Base-by-base conservation (phyloP, 2,329 filamentous ascomycete species). In the Parastagonospora nodorum region DNA sequence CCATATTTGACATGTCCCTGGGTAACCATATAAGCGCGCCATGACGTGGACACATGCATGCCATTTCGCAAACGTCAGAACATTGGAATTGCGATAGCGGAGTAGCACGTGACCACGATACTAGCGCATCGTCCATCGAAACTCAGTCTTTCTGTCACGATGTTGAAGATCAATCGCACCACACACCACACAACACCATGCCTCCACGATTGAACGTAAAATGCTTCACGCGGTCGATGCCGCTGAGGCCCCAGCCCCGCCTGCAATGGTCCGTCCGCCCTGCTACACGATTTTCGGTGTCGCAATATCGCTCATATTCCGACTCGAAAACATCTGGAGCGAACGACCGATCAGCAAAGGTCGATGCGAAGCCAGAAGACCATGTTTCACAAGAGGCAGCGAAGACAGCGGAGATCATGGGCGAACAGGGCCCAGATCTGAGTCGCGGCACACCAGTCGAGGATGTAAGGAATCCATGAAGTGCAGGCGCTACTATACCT, bases 341-440 rank as follows among this genome's bases (percentile, higher is more conserved):
- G 32, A 55, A 60, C 52, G 63, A 70, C 59, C 56, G 65, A 55
- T 60, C 66, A n/a, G 67, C 67, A 45, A 61, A 62, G 45, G 53
- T 60, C 28, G 66, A 70, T 43, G 55, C 68, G 12, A 58, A 78
- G 38, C 64, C 69, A 28, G 72, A 85, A 45, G 82, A 82, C 36
- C 80, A 85, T 74, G 83, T 88, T 28, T 86, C 81, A 55, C 84
- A 88, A 66, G 86, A 89, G 69, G 85, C 85, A 29, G 82, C 82
- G 33, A 81, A 83, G 60, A 80, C 82, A 57, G 81, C 80, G 24
- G 78, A 83, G 63, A 81, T 84, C 24, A 83, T 78, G 63, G 83
- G 84, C 46, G 74, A 79, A 46, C 72, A 79, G 48, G 78, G 81
- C 24, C 87, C 86, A 15, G 86, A 89, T 64, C 64, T 88, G 31